Conservation (phyloP, 1,284 basidiomycete species). For the Heimioporus punctisporus region DNA sequence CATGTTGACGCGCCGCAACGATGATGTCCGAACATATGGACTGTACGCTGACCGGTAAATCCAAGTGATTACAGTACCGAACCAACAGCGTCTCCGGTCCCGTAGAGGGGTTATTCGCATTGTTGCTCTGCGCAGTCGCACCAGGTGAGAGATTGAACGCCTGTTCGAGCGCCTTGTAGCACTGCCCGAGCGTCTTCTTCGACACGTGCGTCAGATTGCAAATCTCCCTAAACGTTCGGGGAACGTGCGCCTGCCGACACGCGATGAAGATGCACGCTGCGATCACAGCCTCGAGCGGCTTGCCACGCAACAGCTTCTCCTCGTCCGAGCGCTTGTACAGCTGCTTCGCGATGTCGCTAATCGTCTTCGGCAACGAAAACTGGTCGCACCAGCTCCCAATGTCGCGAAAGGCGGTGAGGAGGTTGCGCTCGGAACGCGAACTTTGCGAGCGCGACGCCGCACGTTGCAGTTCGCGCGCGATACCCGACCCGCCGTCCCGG, state of each 20-base stretch:
- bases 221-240: slow-evolving; percentile 96
- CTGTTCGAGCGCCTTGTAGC: slow-evolving; percentile 92
- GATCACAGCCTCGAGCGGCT: slow-evolving; percentile 91
- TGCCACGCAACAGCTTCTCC: slow-evolving; percentile 91
- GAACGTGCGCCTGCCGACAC: slow-evolving; percentile 92
- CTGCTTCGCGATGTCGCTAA: slow-evolving; percentile 96
- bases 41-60: slow-evolving; percentile 83
- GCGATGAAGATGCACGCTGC: slow-evolving; percentile 99
- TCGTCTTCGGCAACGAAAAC: slow-evolving; percentile 93
- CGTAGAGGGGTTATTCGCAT: slow-evolving; percentile 45
- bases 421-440: slow-evolving; percentile 82
- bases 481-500: slow-evolving; percentile 92
- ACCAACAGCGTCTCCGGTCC: slow-evolving; percentile 87
- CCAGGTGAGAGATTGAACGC: slow-evolving; percentile 90
- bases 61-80: slow-evolving; percentile 95
- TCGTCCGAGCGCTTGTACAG: slow-evolving; percentile 97
- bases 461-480: slow-evolving; percentile 92
- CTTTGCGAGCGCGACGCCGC: slow-evolving; percentile 81
- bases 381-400: slow-evolving; percentile 95
- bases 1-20: slow-evolving; percentile 77
- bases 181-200: slow-evolving; percentile 95
- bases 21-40: slow-evolving; percentile 89
- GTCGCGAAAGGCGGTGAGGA: slow-evolving; percentile 88
- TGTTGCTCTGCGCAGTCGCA: slow-evolving; percentile 49
- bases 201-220: slow-evolving; percentile 92